These are phyloP conservation scores for Ballota nigra DNA, from an alignment of 257 asterid genomes.

Conservation along the genomic window DNA sequence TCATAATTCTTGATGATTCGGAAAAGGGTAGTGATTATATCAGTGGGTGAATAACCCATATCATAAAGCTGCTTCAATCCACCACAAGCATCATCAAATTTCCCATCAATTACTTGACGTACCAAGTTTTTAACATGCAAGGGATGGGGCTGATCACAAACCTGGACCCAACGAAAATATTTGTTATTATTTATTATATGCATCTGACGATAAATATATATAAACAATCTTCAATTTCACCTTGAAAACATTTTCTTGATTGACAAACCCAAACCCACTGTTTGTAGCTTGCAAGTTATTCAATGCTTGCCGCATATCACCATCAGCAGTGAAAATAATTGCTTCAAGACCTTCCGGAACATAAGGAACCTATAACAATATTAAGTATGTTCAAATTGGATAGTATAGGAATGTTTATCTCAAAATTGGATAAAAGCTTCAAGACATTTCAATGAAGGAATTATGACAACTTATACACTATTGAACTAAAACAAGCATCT, in stretches of 20 bases:
- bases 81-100: slow-evolving; percentile 88
- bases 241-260: slow-evolving; percentile 98
- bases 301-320: slow-evolving; percentile 97
- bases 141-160: slow-evolving; percentile 98
- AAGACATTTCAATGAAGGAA: not conserved
- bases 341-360: slow-evolving; percentile 98
- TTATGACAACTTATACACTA: not conserved
- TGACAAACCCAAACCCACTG: slow-evolving; percentile 95
- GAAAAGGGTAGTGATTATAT: slow-evolving; percentile 91
- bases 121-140: slow-evolving; percentile 93
- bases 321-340: slow-evolving; percentile 95
- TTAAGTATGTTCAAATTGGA: not conserved
- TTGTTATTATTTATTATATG: too few species aligned
- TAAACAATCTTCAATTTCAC: slow-evolving; percentile 24
- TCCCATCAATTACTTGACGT: slow-evolving; percentile 82
- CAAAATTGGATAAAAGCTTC: not conserved
- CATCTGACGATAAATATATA: too few species aligned
- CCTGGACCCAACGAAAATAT: slow-evolving; percentile 40
- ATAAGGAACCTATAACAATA: slow-evolving; percentile 68
- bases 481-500: not conserved
- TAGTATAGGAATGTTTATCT: not conserved
- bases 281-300: slow-evolving; percentile 96
- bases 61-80: slow-evolving; percentile 91
- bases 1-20: slow-evolving; percentile 88
- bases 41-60: slow-evolving; percentile 96